Evolutionary conservation across 257 asterid genomes (phyloP).

Genomic region (Mitragyna speciosa): DNA sequence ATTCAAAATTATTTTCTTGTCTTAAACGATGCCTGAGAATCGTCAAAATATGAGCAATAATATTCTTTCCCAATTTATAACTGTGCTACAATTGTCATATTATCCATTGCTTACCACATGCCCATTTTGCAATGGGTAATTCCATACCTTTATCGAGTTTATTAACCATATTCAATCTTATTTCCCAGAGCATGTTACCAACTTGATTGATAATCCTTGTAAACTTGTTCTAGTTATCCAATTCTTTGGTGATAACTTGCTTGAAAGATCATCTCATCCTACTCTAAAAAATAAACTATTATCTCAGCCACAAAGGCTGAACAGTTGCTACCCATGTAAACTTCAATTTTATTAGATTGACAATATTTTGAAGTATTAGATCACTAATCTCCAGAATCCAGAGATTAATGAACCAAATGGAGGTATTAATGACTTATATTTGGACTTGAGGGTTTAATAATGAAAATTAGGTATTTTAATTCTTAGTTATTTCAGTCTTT

Average conservation of each 20-base stretch:
- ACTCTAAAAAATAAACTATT: too few species aligned
- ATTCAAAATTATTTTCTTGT: neutral
- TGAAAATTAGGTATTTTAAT: neutral
- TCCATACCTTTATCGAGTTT: neutral
- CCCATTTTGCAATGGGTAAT: neutral
- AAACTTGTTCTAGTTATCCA: neutral
- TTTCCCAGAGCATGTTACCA: slow-evolving; percentile 2
- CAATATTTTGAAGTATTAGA: too few species aligned
- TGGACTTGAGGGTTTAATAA: neutral
- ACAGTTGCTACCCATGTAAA: neutral
- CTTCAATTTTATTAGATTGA: too few species aligned
- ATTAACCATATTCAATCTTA: neutral
- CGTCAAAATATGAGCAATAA: neutral
- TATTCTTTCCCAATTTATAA: neutral
- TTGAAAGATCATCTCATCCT: neutral
- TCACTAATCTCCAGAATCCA: too few species aligned
- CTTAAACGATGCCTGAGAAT: neutral
- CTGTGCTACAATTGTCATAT: neutral
- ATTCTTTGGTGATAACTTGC: neutral
- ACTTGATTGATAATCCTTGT: neutral
- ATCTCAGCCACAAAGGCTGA: too few species aligned
- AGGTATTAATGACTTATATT: neutral
- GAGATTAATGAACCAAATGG: neutral
- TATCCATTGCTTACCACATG: neutral
- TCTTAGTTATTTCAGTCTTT: too few species aligned